Evolutionary conservation across 2,329 filamentous ascomycete genomes (phyloP), one percentile per base, ranked within the genome.

Genomic region (Neofusicoccum kwambonambiense): DNA sequence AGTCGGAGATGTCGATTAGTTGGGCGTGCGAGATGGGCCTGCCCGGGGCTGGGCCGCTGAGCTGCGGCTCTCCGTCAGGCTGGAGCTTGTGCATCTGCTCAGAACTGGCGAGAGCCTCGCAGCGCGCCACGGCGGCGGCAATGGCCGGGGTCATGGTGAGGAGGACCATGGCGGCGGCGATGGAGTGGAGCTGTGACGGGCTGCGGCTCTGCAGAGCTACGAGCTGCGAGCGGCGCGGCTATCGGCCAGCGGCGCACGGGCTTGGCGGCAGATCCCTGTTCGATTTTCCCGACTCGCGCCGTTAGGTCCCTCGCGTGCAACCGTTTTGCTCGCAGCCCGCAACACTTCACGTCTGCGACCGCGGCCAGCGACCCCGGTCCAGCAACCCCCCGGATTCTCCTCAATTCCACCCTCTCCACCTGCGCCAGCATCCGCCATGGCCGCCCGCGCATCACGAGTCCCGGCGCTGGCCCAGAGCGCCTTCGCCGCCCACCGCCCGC

Each of bases 111-210:
- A 67, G 17, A 54, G 67, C 47, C 45, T 66, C 67, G 66, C 75
- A 75, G 65, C 70, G 75, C 15, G 80, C 70, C 11, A 93, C 72
- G 0, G 84, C 89, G 74, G 87, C 86, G 78, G 89, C 86, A 35
- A 91, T 86, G 69, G 85, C 81, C 70, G 85, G 76, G 3, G 90
- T 93, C 82, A 92, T 89, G n/a, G 88, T 91, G 47, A 95, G 86
- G 49, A 90, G 82, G 17, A 93, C 90, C 91, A 94, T 94, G 56
- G 34, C 15, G 49, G 37, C 49, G 50, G 17, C 4, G 52, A 15
- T 50, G 52, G 31, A 42, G 62, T 39, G 56, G 52, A 64, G 63
- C 42, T 27, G 42, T 17, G 62, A 56, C 34, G 49, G 42, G 35
- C 22, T 41, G 52, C 35, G 51, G 34, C 37, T 64, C 44, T 57